Percentiles rank a stretch among this genome's conserved stretches.
Conservation (phyloP, 257 asterid species). For the Thymus quinquecostatus region DNA sequence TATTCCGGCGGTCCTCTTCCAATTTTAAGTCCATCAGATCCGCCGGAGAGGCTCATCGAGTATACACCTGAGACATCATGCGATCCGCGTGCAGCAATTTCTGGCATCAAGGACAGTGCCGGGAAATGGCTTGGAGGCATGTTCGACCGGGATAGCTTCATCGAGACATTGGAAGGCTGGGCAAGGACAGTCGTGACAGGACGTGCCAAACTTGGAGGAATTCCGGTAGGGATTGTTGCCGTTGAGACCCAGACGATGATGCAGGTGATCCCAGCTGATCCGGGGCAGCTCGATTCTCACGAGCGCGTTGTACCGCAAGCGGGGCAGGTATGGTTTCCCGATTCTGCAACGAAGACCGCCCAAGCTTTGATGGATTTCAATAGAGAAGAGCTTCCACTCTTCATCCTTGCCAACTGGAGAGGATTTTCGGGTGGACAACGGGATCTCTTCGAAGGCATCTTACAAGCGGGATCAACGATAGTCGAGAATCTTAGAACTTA, state of each 20-base stretch:
- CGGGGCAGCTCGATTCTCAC: conserved; percentile 95
- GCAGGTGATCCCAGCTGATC: conserved; percentile 98
- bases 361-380: conserved; percentile 96
- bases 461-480: conserved; percentile 95
- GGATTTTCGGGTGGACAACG: conserved; percentile 99
- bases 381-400: conserved; percentile 82
- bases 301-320: conserved; percentile 97
- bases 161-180: conserved; percentile 96
- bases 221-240: conserved; percentile 93
- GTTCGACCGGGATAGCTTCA: conserved; percentile 83
- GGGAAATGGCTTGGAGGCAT: conserved; percentile 96
- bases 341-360: conserved; percentile 91
- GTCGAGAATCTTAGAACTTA: conserved; percentile 92
- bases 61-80: conserved; percentile 87
- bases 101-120: conserved; percentile 60
- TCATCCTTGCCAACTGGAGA: conserved; percentile 98
- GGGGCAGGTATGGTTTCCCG: conserved; percentile 99
- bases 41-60: conserved; percentile 72
- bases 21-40: conserved; percentile 61
- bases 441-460: conserved; percentile 96
- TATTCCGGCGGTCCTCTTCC: conserved; percentile 94
- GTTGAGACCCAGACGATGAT: conserved; percentile 97
- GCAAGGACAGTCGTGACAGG: conserved; percentile 98
- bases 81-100: conserved; percentile 97
- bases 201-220: conserved; percentile 92